Conservation (phyloP, 305 asterid genomes). For the Solanum hybrid region DNA sequence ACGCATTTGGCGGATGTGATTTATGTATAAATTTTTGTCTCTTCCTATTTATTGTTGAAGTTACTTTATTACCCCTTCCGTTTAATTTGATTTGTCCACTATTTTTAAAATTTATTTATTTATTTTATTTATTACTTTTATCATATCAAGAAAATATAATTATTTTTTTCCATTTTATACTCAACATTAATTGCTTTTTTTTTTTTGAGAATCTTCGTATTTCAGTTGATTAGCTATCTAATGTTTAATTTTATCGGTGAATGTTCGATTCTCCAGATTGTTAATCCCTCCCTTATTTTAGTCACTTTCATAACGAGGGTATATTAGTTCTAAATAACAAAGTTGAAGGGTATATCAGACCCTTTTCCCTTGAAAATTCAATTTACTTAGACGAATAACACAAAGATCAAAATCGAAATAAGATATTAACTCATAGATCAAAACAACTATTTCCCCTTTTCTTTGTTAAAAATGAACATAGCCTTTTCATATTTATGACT, state of each 20-base stretch:
- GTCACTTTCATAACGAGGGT: neutral
- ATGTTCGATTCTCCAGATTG: neutral
- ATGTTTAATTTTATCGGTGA: too few species aligned
- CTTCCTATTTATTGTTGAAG: neutral
- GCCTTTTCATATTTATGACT: neutral
- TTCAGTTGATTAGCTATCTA: neutral
- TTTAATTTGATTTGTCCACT: neutral
- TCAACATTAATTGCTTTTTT: too few species aligned
- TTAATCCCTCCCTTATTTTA: neutral
- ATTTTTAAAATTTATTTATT: too few species aligned
- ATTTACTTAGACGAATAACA: neutral
- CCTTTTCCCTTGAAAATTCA: too few species aligned
- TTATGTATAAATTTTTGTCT: too few species aligned
- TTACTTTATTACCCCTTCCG: neutral
- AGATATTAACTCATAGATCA: neutral
- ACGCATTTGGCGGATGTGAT: neutral
- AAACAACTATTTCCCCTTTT: neutral
- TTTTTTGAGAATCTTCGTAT: neutral
- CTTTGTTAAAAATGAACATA: neutral
- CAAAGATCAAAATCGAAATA: too few species aligned
- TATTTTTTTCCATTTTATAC: too few species aligned
- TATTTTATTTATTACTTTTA: too few species aligned
- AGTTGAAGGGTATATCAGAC: accelerated
- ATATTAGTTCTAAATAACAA: neutral
- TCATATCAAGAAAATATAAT: neutral